These are phyloP conservation scores for Trypanosoma scelopori DNA, from an alignment of 208 protist genomes.

Conservation along the genomic window DNA sequence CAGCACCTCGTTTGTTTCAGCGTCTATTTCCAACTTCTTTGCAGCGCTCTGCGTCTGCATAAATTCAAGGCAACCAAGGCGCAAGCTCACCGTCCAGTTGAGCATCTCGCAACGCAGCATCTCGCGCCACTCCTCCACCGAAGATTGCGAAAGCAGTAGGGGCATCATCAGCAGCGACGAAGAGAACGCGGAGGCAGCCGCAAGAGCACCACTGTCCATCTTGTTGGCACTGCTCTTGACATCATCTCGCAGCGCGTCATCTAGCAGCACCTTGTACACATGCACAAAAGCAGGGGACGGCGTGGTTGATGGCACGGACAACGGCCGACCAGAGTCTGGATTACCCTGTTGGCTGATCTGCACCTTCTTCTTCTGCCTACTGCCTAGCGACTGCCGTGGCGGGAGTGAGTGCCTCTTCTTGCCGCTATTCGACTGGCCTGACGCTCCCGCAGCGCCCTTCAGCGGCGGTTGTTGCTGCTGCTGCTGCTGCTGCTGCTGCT, in stretches of 20 bases:
- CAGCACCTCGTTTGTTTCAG: conserved; percentile 60
- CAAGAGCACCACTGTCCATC: too few species aligned
- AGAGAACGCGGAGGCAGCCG: too few species aligned
- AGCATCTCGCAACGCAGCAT: conserved; percentile 44
- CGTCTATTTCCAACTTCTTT: conserved; percentile 40
- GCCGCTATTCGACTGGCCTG: background rate
- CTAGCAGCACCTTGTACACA: conserved; percentile 8
- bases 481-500: background rate
- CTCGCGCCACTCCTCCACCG: conserved; percentile 37
- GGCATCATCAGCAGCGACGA: too few species aligned
- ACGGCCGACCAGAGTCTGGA: conserved; percentile 3
- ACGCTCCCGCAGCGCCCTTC: background rate
- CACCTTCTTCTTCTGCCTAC: background rate
- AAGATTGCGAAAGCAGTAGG: conserved; percentile 21
- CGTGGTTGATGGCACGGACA: background rate
- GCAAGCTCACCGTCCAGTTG: conserved; percentile 45
- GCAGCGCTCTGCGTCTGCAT: conserved; percentile 25
- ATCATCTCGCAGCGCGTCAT: conserved; percentile 5
- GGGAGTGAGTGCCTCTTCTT: background rate
- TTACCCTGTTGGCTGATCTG: background rate
- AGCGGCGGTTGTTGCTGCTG: background rate
- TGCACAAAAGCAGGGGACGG: conserved; percentile 2
- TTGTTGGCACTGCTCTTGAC: background rate
- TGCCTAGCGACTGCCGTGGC: background rate
- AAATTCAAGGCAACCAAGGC: conserved; percentile 2